A percentile compares a stretch with the other conserved stretches of the same genome.
Conservation (phyloP, 2,329 filamentous ascomycete genomes). For the Trichoderma sp. region DNA sequence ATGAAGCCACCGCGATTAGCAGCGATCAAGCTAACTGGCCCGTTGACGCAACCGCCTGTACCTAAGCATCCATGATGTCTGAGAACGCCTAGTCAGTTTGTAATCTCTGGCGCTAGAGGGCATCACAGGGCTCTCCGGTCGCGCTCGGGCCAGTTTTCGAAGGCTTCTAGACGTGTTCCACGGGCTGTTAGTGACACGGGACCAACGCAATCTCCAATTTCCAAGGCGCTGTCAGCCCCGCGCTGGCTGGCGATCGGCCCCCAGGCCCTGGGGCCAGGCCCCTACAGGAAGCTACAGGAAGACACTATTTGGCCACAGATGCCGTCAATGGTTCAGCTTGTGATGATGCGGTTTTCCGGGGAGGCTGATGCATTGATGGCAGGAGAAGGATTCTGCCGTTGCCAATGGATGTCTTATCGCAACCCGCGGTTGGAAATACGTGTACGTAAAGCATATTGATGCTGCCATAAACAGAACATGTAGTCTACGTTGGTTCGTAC, state of each 20-base stretch:
- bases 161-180: slow-evolving; percentile 16
- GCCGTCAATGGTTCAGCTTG: background rate
- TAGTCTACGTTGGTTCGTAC: background rate
- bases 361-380: background rate
- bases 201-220: background rate
- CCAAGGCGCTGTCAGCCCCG: slow-evolving; percentile 11
- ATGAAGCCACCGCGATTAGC: background rate
- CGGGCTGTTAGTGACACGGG: background rate
- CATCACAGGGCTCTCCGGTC: background rate
- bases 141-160: background rate
- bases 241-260: background rate
- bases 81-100: background rate
- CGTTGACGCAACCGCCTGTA: background rate
- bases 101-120: background rate
- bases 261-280: background rate
- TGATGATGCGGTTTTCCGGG: background rate
- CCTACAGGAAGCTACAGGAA: background rate
- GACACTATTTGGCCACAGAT: background rate
- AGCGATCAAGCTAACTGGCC: background rate
- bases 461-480: background rate
- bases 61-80: background rate
- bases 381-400: background rate
- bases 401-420: background rate
- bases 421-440: background rate
- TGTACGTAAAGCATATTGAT: background rate